Percentiles rank a stretch among this genome's conserved stretches.
These are phyloP conservation scores for Prunus fruticosa DNA, from an alignment of 306 rosid genomes.

Conservation along the genomic window DNA sequence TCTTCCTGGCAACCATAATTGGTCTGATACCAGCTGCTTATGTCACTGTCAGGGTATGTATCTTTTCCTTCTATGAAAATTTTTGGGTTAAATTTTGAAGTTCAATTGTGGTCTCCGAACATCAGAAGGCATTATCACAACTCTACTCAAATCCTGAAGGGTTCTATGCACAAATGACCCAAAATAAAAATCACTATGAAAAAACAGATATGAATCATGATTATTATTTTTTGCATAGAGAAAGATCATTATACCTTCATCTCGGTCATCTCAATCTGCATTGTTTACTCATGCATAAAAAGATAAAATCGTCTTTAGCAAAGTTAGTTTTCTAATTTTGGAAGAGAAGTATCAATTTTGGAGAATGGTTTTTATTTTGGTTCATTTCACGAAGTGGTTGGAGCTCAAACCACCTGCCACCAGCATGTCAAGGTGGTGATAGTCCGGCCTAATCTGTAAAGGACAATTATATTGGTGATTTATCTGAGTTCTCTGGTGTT, in stretches of 20 bases:
- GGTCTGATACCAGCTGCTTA: slow-evolving; percentile 95
- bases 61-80: background rate
- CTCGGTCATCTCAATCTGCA: background rate
- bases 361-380: background rate
- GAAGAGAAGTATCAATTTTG: background rate
- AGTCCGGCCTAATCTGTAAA: background rate
- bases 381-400: background rate
- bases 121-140: background rate
- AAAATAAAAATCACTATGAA: background rate
- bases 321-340: background rate
- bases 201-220: background rate
- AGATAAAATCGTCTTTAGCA: background rate
- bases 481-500: background rate
- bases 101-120: background rate
- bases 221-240: background rate
- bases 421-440: background rate
- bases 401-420: background rate
- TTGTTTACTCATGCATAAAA: background rate
- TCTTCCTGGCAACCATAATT: slow-evolving; percentile 71
- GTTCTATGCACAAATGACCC: background rate
- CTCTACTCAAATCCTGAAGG: background rate
- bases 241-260: background rate
- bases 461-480: background rate
- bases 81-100: background rate
- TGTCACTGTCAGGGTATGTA: slow-evolving; percentile 84